A percentile compares a stretch with the other conserved stretches of the same genome.
Conservation (phyloP, 2,329 filamentous ascomycete genomes). For the Monosporascus sp. region DNA sequence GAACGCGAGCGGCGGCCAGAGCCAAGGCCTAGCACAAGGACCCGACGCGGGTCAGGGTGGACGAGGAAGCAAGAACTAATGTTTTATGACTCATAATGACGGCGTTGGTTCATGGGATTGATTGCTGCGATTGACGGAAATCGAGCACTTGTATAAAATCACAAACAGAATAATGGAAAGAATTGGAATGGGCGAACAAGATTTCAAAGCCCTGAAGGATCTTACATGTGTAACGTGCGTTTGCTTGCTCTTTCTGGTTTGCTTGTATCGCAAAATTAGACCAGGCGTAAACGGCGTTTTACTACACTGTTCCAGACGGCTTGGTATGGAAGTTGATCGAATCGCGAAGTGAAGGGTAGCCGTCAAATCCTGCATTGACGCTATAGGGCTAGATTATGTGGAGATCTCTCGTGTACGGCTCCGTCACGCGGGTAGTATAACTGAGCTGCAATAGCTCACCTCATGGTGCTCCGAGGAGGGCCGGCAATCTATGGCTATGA, state of each 20-base stretch:
- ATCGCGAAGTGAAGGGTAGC: slow-evolving; percentile 43
- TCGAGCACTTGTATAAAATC: neutral
- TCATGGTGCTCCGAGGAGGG: no score
- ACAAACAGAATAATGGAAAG: no score
- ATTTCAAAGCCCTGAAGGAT: no score
- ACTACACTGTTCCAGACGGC: slow-evolving; percentile 41
- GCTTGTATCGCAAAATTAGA: slow-evolving; percentile 36
- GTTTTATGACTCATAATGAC: no score
- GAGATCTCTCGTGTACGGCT: slow-evolving; percentile 35
- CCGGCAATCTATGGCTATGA: slow-evolving; percentile 27
- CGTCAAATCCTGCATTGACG: slow-evolving; percentile 35
- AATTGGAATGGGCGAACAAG: no score
- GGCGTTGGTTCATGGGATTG: no score
- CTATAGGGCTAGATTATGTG: slow-evolving; percentile 40
- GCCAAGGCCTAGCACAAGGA: slow-evolving; percentile 37
- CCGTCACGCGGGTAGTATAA: slow-evolving; percentile 28
- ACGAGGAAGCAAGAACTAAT: neutral
- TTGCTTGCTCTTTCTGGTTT: slow-evolving; percentile 35
- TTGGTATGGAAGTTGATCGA: slow-evolving; percentile 44
- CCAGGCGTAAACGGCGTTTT: slow-evolving; percentile 36
- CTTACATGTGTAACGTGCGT: slow-evolving; percentile 21
- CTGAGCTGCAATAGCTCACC: slow-evolving; percentile 3
- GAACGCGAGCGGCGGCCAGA: slow-evolving; percentile 39
- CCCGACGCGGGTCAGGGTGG: slow-evolving; percentile 37
- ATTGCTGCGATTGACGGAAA: neutral